Base-by-base conservation (phyloP, 192 early-diverging fungal genomes). In the Kappamyces sp. region DNA sequence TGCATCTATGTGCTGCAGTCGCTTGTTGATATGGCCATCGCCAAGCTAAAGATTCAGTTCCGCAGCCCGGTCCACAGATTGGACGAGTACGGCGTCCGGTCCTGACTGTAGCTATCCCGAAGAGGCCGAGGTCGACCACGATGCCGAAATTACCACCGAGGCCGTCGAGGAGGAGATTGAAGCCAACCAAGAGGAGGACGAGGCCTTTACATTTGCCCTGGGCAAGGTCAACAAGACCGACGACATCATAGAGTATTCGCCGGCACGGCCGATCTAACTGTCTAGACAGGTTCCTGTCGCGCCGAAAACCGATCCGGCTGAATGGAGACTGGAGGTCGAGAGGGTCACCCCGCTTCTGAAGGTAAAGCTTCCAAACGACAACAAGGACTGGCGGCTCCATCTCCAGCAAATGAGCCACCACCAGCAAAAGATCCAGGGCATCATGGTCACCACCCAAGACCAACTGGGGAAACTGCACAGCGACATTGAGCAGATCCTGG, bases 301-400 rank as follows among this genome's bases (percentile, higher is more conserved):
- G 37, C 73, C 78, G 6, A 69, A 74, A 42, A 59, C 74, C 5
- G 79, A 83, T 55, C 72, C 75, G 15, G 63, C 71, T 7, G 72
- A 70, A 34, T 83, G 80, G 80, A 61, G 63, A 55, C 61, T 78
- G 5, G 80, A 83, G 68, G 79, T 83, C n/a, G 80, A 83, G 44
- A 60, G 80, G 13, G 76, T 82, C 3, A 72, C 74, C 23, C 77
- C 80, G 0, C 40, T 76, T 39, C 62, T 83, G 9, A 72, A 72
- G 31, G 68, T 83, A 1, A 73, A 76, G 41, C 75, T 83, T 6
- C 62, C 75, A 1, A 76, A 83, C 55, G 77, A 83, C 58, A 79
- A 82, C 63, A 83, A 83, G 54, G 79, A 83, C 54, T 83, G 80
- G 80, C 51, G 80, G 39, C 69, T 78, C 32, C 80, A 83, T 63